Conservation (phyloP, 305 asterid species). For the Fraxinus nigra region DNA sequence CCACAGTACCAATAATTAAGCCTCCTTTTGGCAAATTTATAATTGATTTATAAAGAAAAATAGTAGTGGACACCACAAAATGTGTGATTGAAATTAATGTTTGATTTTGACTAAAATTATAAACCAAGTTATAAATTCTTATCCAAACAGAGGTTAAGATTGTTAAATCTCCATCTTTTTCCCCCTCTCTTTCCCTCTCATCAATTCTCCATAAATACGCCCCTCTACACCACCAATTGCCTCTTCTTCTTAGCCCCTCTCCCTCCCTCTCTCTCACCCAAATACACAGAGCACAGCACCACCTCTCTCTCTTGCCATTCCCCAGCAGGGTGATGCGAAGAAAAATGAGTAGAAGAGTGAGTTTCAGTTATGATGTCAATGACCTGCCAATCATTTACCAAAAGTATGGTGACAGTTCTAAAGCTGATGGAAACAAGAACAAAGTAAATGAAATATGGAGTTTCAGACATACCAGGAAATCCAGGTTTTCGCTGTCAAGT, state of each 20-base stretch:
- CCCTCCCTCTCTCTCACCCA: conserved; percentile 4
- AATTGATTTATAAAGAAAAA: not conserved
- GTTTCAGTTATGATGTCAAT: conserved; percentile 13
- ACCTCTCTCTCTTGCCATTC: not conserved
- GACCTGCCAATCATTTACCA: not conserved
- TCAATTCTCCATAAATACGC: conserved; percentile 33
- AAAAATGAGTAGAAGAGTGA: conserved; percentile 23
- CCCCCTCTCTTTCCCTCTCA: conserved; percentile 3
- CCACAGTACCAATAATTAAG: conserved; percentile 7
- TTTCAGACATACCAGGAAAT: not conserved
- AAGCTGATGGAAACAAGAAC: conserved; percentile 21
- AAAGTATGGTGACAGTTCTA: conserved; percentile 1
- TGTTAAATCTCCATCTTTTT: conserved; percentile 7
- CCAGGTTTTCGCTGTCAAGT: conserved; percentile 25
- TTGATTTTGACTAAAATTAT: not conserved
- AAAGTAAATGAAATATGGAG: conserved; percentile 4
- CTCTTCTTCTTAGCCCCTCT: conserved; percentile 6
- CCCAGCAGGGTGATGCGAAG: not conserved
- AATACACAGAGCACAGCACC: not conserved
- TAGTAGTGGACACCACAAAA: not conserved
- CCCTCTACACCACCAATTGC: conserved; percentile 24
- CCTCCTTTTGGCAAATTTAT: not conserved
- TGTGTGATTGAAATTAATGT: not conserved
- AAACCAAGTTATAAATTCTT: not conserved
- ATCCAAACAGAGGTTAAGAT: not conserved